These are phyloP conservation scores for Xylariaceae sp. DNA, from an alignment of 2,329 filamentous ascomycete genomes.

Conservation along the genomic window DNA sequence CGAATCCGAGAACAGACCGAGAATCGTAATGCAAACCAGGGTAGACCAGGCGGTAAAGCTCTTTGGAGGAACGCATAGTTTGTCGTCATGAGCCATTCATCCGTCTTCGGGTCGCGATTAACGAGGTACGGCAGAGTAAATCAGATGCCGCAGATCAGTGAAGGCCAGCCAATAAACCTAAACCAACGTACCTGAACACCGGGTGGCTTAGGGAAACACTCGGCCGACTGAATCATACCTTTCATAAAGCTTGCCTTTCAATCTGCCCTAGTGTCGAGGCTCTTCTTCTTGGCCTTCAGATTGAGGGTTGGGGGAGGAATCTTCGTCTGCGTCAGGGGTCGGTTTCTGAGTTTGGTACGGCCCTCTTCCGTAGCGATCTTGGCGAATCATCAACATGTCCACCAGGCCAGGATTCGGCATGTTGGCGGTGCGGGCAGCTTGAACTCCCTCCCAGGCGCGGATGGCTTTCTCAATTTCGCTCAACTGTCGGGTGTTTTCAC, in stretches of 20 bases:
- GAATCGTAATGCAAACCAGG: not conserved
- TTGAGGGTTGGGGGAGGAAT: not conserved
- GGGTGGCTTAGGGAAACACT: no score
- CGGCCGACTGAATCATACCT: not conserved
- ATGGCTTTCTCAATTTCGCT: conserved; percentile 19
- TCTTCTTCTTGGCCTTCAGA: not conserved
- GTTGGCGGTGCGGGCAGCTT: conserved; percentile 10
- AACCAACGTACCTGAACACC: not conserved
- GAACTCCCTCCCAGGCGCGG: conserved; percentile 21
- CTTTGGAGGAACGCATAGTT: not conserved
- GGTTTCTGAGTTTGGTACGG: not conserved
- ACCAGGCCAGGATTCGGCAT: conserved; percentile 16
- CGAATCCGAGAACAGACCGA: not conserved
- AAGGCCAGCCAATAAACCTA: not conserved
- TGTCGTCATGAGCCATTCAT: not conserved
- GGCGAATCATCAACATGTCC: conserved; percentile 22
- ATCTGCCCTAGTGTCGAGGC: not conserved
- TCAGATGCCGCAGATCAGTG: not conserved
- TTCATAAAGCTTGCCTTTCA: not conserved
- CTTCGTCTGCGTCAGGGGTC: not conserved
- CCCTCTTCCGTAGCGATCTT: conserved; percentile 12
- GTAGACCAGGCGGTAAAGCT: not conserved
- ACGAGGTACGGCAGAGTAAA: not conserved
- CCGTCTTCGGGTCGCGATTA: not conserved
- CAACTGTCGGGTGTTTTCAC: conserved; percentile 13